A percentile compares a stretch with the other conserved stretches of the same genome.
Conservation (phyloP, 257 asterid species). For the Schizonepeta tenuifolia region DNA sequence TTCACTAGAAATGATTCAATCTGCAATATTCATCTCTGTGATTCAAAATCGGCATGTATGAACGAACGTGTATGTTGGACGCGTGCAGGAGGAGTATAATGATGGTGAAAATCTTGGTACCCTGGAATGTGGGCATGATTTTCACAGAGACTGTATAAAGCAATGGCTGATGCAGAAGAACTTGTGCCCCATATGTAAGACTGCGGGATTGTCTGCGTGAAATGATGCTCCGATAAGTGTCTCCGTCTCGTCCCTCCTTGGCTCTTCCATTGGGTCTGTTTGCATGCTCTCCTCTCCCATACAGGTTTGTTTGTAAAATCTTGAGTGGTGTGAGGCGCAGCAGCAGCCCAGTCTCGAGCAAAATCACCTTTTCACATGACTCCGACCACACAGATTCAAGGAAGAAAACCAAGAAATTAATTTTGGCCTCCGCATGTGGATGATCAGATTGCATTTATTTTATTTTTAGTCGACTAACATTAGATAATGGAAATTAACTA, state of each 20-base stretch:
- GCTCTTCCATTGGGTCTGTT: conserved; percentile 1
- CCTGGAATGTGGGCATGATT: conserved; percentile 63
- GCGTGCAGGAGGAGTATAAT: conserved; percentile 57
- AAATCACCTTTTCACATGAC: background rate
- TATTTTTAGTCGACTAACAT: conserved; percentile 28
- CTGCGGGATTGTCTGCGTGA: conserved; percentile 45
- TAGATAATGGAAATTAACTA: conserved; percentile 35
- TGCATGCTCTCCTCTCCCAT: conserved; percentile 1
- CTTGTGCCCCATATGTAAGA: conserved; percentile 68
- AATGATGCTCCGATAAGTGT: conserved; percentile 1
- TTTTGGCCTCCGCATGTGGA: conserved; percentile 22
- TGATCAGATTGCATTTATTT: conserved; percentile 12
- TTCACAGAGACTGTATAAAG: conserved; percentile 55
- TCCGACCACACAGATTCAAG: background rate
- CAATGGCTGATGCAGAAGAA: conserved; percentile 72
- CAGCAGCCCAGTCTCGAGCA: background rate
- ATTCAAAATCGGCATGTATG: background rate
- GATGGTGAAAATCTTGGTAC: conserved; percentile 56
- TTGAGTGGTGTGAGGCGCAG: background rate
- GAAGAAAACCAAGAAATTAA: background rate
- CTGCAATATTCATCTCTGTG: background rate
- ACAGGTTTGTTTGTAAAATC: background rate
- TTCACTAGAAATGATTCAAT: background rate
- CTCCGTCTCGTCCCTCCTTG: background rate
- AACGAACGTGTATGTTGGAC: background rate